These are phyloP conservation scores for Houttuynia cordata DNA, from an alignment of 164 flowering plant species.

Conservation along the genomic window DNA sequence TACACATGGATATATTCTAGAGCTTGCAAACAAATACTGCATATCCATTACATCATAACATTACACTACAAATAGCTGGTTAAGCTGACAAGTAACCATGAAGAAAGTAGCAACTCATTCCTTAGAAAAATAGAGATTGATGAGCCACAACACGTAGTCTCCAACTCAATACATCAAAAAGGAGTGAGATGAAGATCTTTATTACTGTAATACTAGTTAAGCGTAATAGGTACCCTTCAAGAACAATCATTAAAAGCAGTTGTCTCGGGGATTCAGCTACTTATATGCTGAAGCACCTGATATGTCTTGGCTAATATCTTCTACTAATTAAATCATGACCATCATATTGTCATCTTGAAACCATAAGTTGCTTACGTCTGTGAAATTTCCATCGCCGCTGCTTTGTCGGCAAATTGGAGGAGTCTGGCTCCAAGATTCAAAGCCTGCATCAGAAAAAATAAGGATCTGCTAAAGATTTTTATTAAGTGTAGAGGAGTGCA, in stretches of 20 bases:
- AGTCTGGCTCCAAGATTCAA: slow-evolving; percentile 16
- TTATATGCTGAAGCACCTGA: background rate
- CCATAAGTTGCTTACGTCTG: slow-evolving; percentile 22
- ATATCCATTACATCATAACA: background rate
- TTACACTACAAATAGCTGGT: too few relatives aligned
- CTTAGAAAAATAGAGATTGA: background rate
- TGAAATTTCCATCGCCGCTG: slow-evolving; percentile 23
- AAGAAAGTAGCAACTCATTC: background rate
- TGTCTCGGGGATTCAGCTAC: slow-evolving; percentile 22
- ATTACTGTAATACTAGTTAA: slow-evolving; percentile 4
- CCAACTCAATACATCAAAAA: background rate
- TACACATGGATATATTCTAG: too few relatives aligned
- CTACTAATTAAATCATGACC: slow-evolving; percentile 14
- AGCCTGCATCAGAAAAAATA: slow-evolving; percentile 22
- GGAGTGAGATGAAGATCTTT: slow-evolving; percentile 17
- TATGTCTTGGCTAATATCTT: slow-evolving; percentile 1
- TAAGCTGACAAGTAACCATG: background rate
- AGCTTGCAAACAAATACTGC: background rate
- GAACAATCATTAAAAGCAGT: slow-evolving; percentile 51
- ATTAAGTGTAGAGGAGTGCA: background rate
- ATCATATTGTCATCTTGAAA: slow-evolving; percentile 21
- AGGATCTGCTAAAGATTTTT: slow-evolving; percentile 9
- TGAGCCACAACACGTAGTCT: background rate
- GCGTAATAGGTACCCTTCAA: slow-evolving; percentile 14
- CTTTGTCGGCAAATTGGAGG: slow-evolving; percentile 27